Conservation (phyloP, 2,329 filamentous ascomycete genomes). For the Sarocladium brachiariae region DNA sequence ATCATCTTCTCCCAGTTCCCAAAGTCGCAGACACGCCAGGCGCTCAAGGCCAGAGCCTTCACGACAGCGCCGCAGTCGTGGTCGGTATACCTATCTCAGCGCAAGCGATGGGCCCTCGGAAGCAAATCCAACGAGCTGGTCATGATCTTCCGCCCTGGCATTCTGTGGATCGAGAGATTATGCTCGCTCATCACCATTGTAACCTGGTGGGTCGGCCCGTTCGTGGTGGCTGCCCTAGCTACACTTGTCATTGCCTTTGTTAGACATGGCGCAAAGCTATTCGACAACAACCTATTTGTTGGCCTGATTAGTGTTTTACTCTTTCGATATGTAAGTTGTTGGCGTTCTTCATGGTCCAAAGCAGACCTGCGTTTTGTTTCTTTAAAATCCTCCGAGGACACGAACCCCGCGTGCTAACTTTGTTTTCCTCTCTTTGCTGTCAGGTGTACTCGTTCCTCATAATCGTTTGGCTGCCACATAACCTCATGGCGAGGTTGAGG, state of each 20-base stretch:
- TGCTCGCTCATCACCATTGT: constrained; percentile 38
- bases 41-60: constrained; percentile 38
- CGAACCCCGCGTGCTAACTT: background rate
- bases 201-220: constrained; percentile 39
- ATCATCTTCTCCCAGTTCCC: constrained; percentile 41
- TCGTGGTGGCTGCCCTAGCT: constrained; percentile 34
- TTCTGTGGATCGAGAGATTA: constrained; percentile 35
- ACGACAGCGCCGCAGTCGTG: constrained; percentile 38
- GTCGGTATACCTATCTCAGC: constrained; percentile 41
- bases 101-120: constrained; percentile 41
- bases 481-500: constrained; percentile 28
- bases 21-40: constrained; percentile 36
- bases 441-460: constrained; percentile 35
- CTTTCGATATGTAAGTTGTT: constrained; percentile 35
- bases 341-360: too few species aligned
- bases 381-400: too few species aligned
- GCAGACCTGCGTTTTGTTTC: too few species aligned
- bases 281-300: constrained; percentile 29
- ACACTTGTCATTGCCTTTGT: constrained; percentile 29
- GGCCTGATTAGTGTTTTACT: constrained; percentile 30
- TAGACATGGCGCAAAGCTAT: constrained; percentile 24
- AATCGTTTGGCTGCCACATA: constrained; percentile 34
- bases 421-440: too few species aligned
- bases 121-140: constrained; percentile 43
- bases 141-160: constrained; percentile 37